Evolutionary conservation across 345 rosid genomes (phyloP), one percentile per base, ranked within the genome.

Genomic region (Excoecaria cochinchinensis): DNA sequence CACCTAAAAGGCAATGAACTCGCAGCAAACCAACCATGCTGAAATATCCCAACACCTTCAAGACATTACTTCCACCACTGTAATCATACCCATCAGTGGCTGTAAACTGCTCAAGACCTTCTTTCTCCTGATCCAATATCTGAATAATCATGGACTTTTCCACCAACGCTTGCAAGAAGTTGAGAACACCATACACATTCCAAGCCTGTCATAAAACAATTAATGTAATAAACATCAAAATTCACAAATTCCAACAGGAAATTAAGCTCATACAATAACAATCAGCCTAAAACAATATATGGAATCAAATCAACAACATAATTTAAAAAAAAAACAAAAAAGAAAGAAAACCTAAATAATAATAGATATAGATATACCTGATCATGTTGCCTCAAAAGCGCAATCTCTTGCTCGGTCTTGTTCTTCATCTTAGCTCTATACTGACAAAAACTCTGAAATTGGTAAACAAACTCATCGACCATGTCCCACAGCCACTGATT

Each of bases 401-500:
- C 90, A 77, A 95, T 89, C 77, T 95, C 99, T 79, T 88, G 91
- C 83, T 90, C 98, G 0, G 91, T 90, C 85, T 90, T 90, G 92
- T 78, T 91, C 94, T 91, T 95, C 89, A 90, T 92, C 84, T 93
- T 95, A 40, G 99, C 98, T 72, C 98, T 87, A 78, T 86, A 95
- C 73, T 95, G 99, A 59, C 99, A 95, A 74, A 95, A 95, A 71
- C 97, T 91, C 87, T 93, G 99, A 71, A 95, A 95, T 81, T 95
- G 99, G 79, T 95, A 95, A 5, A 95, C 95, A 87, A 93, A 95
- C 89, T 95, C 99, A 86, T 95, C 98, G 79, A 95, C 98, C 99
- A 95, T 91, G 77, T 95, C 98, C 99, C 99, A 95, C 84, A 95
- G 70, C 98, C 99, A 95, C 86, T 95, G 99, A 70, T 93, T 95